Percentiles rank a stretch among this genome's conserved stretches.
These are phyloP conservation scores for Aurantiochytrium sp. DNA, from an alignment of 108 stramenopile genomes.

Conservation along the genomic window DNA sequence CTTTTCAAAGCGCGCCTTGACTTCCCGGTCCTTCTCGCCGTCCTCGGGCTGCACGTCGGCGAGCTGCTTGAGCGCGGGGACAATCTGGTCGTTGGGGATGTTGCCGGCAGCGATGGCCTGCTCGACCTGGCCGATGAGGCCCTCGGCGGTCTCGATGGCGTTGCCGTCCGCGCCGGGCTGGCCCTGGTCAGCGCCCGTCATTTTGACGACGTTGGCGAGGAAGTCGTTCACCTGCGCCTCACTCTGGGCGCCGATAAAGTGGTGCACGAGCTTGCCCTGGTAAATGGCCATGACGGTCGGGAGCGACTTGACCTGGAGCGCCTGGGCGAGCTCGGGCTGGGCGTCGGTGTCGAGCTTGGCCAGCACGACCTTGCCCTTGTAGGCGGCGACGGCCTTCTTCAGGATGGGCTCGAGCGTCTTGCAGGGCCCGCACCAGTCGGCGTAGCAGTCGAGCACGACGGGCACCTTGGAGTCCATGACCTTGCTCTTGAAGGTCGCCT, in stretches of 20 bases:
- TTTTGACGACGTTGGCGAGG: slow-evolving; percentile 14
- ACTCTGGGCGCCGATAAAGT: slow-evolving; percentile 73
- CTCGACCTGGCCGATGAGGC: background rate
- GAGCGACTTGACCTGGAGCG: slow-evolving; percentile 55
- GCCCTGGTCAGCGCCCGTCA: background rate
- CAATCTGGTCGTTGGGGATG: background rate
- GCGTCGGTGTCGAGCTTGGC: slow-evolving; percentile 75
- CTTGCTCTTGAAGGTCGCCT: background rate
- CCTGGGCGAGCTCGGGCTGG: slow-evolving; percentile 55
- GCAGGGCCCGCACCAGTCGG: slow-evolving; percentile 85
- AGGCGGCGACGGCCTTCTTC: slow-evolving; percentile 58
- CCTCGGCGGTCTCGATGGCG: background rate
- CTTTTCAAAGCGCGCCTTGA: background rate
- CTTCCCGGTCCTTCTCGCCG: background rate
- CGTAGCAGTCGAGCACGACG: slow-evolving; percentile 74
- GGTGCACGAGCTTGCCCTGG: slow-evolving; percentile 44
- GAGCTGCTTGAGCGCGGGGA: background rate
- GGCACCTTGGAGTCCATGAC: slow-evolving; percentile 40
- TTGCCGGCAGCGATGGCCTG: background rate
- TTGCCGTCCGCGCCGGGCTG: background rate
- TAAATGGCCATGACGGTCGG: slow-evolving; percentile 58
- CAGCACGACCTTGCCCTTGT: slow-evolving; percentile 62
- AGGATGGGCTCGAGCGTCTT: slow-evolving; percentile 69
- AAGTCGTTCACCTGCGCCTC: slow-evolving; percentile 64
- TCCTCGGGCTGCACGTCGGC: background rate